Percentiles rank a stretch among this genome's conserved stretches.
These are phyloP conservation scores for Phyllosticta citriasiana DNA, from an alignment of 2,329 filamentous ascomycete genomes.

Conservation along the genomic window DNA sequence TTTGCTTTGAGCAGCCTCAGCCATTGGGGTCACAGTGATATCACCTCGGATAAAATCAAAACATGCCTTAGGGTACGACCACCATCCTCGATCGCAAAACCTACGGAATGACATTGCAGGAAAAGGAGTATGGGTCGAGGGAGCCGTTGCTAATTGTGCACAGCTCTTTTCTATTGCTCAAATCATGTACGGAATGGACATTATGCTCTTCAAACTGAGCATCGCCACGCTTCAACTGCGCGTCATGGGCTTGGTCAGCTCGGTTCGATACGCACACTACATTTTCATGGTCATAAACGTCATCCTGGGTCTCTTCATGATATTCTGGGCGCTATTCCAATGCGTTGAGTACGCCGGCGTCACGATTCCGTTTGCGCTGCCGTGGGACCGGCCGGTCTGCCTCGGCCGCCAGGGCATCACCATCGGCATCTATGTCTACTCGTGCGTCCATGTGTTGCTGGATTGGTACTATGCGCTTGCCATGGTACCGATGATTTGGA, in stretches of 20 bases:
- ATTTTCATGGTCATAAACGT: neutral
- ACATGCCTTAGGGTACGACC: neutral
- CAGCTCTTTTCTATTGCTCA: neutral
- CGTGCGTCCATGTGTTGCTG: neutral
- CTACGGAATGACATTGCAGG: no score
- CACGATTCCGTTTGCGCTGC: neutral
- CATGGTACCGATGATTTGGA: constrained; percentile 5
- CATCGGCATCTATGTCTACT: constrained; percentile 1
- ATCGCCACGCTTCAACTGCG: constrained; percentile 3
- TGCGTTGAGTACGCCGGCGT: neutral
- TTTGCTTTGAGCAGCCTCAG: neutral
- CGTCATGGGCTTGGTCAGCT: constrained; percentile 2
- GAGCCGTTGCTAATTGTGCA: neutral
- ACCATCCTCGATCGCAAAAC: neutral
- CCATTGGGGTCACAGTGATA: neutral
- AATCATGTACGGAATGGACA: constrained; percentile 1
- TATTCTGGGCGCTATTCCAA: constrained; percentile 1
- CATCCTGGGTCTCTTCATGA: neutral
- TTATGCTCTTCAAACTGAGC: constrained; percentile 5
- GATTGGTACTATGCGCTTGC: constrained; percentile 8
- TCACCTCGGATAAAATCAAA: neutral
- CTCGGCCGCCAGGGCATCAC: neutral
- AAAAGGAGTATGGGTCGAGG: neutral
- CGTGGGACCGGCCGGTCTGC: neutral
- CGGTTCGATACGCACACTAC: constrained; percentile 1